Base-by-base conservation (phyloP, 2,329 filamentous ascomycete genomes). In the Pyricularia sp. region DNA sequence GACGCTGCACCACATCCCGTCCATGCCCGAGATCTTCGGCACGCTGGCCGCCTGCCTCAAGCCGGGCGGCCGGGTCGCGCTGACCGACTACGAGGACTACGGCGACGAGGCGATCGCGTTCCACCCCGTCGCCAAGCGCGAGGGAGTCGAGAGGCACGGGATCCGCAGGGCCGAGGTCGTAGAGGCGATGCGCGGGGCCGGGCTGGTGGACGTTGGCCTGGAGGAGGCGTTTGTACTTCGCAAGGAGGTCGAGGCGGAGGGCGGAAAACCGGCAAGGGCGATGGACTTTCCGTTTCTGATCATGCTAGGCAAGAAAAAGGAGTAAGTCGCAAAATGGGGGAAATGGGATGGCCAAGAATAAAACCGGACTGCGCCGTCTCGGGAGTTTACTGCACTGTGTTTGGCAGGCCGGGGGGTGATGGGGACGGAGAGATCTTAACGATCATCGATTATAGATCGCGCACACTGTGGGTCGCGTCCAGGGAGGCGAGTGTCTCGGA, bases 81-180 rank as follows among this genome's bases (percentile, higher is more conserved):
- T 88, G 71, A 88, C 85, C 1, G 86, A 88, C 72, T 88, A 84
- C 73, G 84, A 88, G 73, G 81, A 87, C 71, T 84, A 83, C 73
- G 85, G 85, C 0, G 80, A 81, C 0, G 81, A 82, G 63, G 83
- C 84, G 1, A 77, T 81, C 36, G 76, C 75, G 65, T 88, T 87
- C 72, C 85, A 88, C 75, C 81, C 85, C 0, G 77, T 80, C 72
- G 73, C 73, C 26, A 86, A 85, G 75, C 81, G 86, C 79, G 78
- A 78, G 0, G 84, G 84, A 1, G 85, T 87, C 1, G 83, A 86
- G 75, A 75, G 83, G 66, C 84, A 87, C 74, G 85, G 85, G 1
- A 81, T 87, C 55, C 73, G 76, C 30, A 75, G 76, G 33, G 72
- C 71, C 0, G 80, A 80, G 69, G 80, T 84, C 59, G 76, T 77